Evolutionary conservation across 352 stramenopile genomes (phyloP).

Genomic region (Thraustotheca clavata): DNA sequence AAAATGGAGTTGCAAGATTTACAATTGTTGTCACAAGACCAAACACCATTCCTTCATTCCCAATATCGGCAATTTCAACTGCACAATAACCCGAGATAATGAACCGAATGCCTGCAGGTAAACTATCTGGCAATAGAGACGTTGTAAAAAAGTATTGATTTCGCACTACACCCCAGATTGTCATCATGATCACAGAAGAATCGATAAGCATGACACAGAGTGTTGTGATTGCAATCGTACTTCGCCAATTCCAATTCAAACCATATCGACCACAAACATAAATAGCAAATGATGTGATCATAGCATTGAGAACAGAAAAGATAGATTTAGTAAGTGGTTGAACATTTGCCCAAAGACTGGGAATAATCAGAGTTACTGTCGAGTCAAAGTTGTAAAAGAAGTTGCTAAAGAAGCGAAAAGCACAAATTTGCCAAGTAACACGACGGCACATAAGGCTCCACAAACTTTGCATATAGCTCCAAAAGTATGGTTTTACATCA

Average conservation of each 20-base stretch:
- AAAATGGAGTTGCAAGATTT: constrained; percentile 34
- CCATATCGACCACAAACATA: constrained; percentile 30
- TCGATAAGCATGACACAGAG: constrained; percentile 12
- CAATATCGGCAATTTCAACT: constrained; percentile 28
- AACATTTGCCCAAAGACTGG: constrained; percentile 35
- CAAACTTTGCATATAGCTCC: constrained; percentile 25
- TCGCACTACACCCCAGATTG: background rate
- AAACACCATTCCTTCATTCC: constrained; percentile 28
- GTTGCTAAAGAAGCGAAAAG: constrained; percentile 43
- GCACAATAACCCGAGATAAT: constrained; percentile 23
- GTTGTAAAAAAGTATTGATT: constrained; percentile 1
- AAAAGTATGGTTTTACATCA: constrained; percentile 4
- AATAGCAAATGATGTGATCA: constrained; percentile 28
- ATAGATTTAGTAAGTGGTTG: constrained; percentile 36
- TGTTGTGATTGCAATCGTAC: constrained; percentile 27
- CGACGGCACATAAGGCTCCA: constrained; percentile 1
- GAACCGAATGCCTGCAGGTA: constrained; percentile 6
- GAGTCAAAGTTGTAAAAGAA: constrained; percentile 34
- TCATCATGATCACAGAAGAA: background rate
- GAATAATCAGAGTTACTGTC: constrained; percentile 33
- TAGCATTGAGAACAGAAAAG: constrained; percentile 27
- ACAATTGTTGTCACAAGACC: constrained; percentile 28
- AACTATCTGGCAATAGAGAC: background rate
- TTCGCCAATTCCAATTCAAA: constrained; percentile 46
- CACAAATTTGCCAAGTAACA: constrained; percentile 36